Evolutionary conservation across 139 green algal species (phyloP), one percentile per base, ranked within the genome.

Genomic region (Ettlia oleoabundans): DNA sequence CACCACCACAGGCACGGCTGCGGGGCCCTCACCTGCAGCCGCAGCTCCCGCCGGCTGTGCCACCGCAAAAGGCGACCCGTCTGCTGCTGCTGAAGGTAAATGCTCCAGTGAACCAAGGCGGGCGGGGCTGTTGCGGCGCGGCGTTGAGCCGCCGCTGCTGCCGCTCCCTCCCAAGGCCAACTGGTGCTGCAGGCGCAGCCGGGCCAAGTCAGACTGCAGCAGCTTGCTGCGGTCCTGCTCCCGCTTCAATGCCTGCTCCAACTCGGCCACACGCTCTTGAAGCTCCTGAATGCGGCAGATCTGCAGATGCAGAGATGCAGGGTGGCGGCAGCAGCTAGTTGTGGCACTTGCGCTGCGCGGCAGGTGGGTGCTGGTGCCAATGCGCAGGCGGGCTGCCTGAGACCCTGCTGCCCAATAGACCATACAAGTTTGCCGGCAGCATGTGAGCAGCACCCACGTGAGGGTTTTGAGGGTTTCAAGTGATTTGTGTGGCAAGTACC

Each of bases 171-270:
- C 73, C 26, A 53, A 37, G 73, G 35, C 38, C 52, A n/a, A 76
- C 6, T 52, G 8, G n/a, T 63, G 70, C 70, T 80, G 73, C 73
- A 37, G 63, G 26, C 72, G 64, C 58, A 83, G 71, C 55, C 82
- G 80, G 8, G 68, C 18, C 40, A 84, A 76, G 81, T 92, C 83
- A 28, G 42, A n/a, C 61, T 89, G 53, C n/a, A 88, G 72, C 35
- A 88, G 67, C 35, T 86, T 62, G 53, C 82, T 67, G 24, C 79
- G 58, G 38, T 84, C 62, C 32, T 55, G 42, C 64, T 91, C 83
- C 37, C 72, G 47, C 35, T 88, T 84, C 37, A 92, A 41, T 30
- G 76, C 53, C 26, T 80, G 38, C 28, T 91, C 70, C 6, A 88
- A 55, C 38, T 87, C 81, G 5, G 71, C 55, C 3, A 93, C 68